Evolutionary conservation across 768 basidiomycete genomes (phyloP).

Genomic region (Suillus sp.): DNA sequence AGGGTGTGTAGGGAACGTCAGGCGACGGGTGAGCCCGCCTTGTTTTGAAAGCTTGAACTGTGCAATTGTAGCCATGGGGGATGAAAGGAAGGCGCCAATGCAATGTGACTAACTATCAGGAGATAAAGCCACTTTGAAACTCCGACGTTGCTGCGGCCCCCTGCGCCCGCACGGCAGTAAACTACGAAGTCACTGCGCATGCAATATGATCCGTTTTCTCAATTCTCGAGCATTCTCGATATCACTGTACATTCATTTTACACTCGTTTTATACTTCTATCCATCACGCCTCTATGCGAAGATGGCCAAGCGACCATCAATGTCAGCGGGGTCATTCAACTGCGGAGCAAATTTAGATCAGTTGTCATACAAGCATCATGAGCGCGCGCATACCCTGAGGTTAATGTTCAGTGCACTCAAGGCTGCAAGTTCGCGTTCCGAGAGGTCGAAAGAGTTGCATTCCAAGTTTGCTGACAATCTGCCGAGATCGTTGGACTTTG

Average conservation of each 20-base stretch:
- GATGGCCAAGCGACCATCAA: constrained; percentile 66
- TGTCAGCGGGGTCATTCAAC: constrained; percentile 72
- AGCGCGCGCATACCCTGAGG: constrained; percentile 51
- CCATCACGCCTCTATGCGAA: constrained; percentile 54
- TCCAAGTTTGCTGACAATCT: constrained; percentile 49
- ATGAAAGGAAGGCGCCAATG: constrained; percentile 7
- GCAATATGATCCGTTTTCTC: neutral
- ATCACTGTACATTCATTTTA: constrained; percentile 6
- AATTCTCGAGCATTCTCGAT: neutral
- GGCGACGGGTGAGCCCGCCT: constrained; percentile 60
- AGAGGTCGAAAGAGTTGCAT: constrained; percentile 50
- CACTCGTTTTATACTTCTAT: constrained; percentile 10
- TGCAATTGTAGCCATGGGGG: constrained; percentile 40
- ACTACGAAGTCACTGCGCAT: neutral
- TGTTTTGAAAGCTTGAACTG: constrained; percentile 68
- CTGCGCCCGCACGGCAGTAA: constrained; percentile 8
- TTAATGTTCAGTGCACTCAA: constrained; percentile 64
- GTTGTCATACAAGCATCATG: constrained; percentile 8
- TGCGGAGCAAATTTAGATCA: constrained; percentile 26
- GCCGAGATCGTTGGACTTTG: constrained; percentile 57
- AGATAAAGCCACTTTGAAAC: constrained; percentile 39
- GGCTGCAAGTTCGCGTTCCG: constrained; percentile 54
- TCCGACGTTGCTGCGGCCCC: constrained; percentile 41
- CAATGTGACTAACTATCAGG: constrained; percentile 11
- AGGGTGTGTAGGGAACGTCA: constrained; percentile 53